Conservation (phyloP, 345 rosid genomes). For the Eucalyptus globulus region DNA sequence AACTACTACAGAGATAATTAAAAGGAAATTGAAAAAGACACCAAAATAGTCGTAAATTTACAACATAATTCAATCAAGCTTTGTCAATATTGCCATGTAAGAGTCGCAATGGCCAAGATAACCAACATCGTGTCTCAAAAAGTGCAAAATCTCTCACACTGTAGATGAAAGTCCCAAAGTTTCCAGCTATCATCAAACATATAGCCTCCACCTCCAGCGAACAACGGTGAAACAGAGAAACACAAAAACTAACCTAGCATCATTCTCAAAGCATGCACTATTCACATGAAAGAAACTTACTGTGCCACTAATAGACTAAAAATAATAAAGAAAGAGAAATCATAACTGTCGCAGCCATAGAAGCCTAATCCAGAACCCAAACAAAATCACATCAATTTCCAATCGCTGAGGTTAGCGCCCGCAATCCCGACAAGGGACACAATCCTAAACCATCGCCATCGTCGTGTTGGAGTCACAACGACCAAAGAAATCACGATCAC, state of each 20-base stretch:
- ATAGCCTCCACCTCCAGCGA: neutral
- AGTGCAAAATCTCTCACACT: neutral
- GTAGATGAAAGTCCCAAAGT: neutral
- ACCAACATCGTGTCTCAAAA: neutral
- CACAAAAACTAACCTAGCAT: neutral
- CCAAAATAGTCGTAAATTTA: neutral
- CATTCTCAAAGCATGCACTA: neutral
- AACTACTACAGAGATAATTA: neutral
- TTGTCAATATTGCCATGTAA: neutral
- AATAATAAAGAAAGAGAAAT: neutral
- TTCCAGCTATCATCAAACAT: neutral
- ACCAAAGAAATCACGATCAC: neutral
- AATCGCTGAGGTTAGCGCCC: neutral
- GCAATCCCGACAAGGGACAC: neutral
- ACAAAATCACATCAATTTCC: neutral
- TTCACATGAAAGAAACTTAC: neutral
- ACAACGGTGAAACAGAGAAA: neutral
- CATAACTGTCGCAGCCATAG: neutral
- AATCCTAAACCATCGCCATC: neutral
- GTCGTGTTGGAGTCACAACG: neutral
- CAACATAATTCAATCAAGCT: neutral
- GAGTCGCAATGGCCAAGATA: neutral
- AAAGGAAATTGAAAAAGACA: neutral
- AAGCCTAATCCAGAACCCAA: neutral
- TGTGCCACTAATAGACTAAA: neutral